Evolutionary conservation across 1,284 basidiomycete genomes (phyloP), one percentile per base, ranked within the genome.

Genomic region (Mrakiaceae sp.): DNA sequence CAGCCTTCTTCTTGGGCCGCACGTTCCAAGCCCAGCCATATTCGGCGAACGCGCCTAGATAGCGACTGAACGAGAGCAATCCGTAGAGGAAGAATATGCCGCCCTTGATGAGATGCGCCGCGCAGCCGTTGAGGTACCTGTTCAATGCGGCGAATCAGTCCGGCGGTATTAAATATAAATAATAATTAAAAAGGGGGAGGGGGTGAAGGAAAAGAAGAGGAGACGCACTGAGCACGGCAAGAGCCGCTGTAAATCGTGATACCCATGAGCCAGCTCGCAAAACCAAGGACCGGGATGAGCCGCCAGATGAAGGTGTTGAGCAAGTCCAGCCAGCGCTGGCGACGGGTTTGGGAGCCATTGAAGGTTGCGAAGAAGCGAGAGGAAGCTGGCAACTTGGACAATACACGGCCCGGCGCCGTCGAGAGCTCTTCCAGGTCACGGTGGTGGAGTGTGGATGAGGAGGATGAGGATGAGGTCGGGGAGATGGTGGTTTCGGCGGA

Each of bases 21-120:
- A 74, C 55, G 75, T 98, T 97, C 95, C 95, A 98, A 6, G 95
- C 90, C 94, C 94, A 98, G 1, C 94, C 94, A 4, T 8, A 56
- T 42, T 91, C 86, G 10, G 90, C 83, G 74, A 87, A 94, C 0
- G 90, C 84, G 39, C 95, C 95, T 62, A 96, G 83, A 78, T 91
- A 98, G 39, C 95, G 88, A 42, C 84, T 87, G 74, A 96, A 98
- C 0, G 88, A 86, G 64, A 91, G 77, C 5, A 98, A 77, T 11
- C 94, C 95, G 74, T 93, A 98, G 70, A 68, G 74, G 72, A 48
- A 92, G 78, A 94, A 93, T 68, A 93, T 91, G 48, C 81, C 83
- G 54, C 91, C 90, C 81, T 93, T 98, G 79, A 98, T 57, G 9
- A 57, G 55, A 77, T 98, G 94, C 0, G 95, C 94, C 16, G 93